These are phyloP conservation scores for Mycena rebaudengoi DNA, from an alignment of 768 basidiomycete genomes.

Conservation along the genomic window DNA sequence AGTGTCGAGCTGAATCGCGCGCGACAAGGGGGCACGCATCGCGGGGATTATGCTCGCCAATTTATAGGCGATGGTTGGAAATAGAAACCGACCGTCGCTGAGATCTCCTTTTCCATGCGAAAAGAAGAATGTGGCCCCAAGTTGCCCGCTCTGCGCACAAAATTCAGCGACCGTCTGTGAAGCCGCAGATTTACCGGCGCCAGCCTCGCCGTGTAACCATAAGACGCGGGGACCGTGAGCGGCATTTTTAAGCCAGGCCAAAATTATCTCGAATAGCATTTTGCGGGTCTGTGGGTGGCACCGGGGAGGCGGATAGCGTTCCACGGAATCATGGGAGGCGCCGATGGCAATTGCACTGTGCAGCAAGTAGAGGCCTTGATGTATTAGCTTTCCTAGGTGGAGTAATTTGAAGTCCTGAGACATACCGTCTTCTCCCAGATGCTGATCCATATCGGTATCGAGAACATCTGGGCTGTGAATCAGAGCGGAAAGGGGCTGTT, in stretches of 20 bases:
- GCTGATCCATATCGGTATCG: background rate
- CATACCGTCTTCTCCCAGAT: constrained; percentile 21
- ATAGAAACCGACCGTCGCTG: constrained; percentile 14
- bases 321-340: constrained; percentile 26
- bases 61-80: constrained; percentile 28
- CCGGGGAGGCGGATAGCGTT: constrained; percentile 25
- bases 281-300: constrained; percentile 31
- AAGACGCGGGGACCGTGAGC: constrained; percentile 10
- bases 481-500: background rate
- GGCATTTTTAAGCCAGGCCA: constrained; percentile 22
- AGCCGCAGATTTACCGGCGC: constrained; percentile 20
- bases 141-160: constrained; percentile 25
- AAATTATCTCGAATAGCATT: constrained; percentile 22
- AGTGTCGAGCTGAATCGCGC: constrained; percentile 33
- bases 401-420: background rate
- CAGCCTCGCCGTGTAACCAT: constrained; percentile 27
- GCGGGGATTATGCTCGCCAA: constrained; percentile 28
- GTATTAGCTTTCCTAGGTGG: background rate
- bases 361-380: constrained; percentile 19
- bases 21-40: constrained; percentile 29
- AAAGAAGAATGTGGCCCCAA: constrained; percentile 30
- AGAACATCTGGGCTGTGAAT: background rate
- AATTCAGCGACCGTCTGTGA: constrained; percentile 27
- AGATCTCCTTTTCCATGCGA: constrained; percentile 16
- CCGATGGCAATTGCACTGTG: constrained; percentile 28